Base-by-base conservation (phyloP, 192 early-diverging fungal genomes). In the Coemansia sp. region DNA sequence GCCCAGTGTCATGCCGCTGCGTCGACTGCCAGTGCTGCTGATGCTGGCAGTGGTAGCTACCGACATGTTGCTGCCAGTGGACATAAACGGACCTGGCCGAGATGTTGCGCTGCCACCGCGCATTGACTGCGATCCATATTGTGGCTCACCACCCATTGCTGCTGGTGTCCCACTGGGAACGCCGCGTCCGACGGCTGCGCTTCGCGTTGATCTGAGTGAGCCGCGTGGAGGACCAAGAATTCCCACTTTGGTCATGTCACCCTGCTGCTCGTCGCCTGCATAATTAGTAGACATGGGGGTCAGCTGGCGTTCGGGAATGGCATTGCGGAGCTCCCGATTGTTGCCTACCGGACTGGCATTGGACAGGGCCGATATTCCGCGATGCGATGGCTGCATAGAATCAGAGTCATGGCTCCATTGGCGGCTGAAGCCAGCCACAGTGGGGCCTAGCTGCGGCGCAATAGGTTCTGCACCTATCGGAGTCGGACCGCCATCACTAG, bases 191-290 rank as follows among this genome's bases (percentile, higher is more conserved):
- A 62, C 14, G 6, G 74, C 80, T 4, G 80, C 50, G 49, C 74
- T 73, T 18, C 74, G 67, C 23, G 74, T 71, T 5, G 80, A 76
- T 62, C 74, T 23, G 21, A 76, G 69, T 54, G 74, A 82, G 8
- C 71, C 74, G 7, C 74, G 69, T 6, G 74, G 81, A 14, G 75
- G 64, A 3, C 67, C 64, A 4, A 25, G 30, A 10, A 24, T 34
- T 16, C n/a, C 48, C 44, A 21, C 19, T 24, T 34, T 58, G 6
- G 44, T 34, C 31, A 38, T 12, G 4, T 27, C 57, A 0, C 32
- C 21, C 19, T 9, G 24, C 58, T 41, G 54, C 47, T 65, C 63
- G 41, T 65, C 63, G 23, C 27, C 49, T 3, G 41, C 18, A 12
- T 57, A 57, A 19, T 21, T 38, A 23, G 32, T n/a, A 9, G 56